Conservation (phyloP, 148 eudicot genomes). For the Cornus suecica region DNA sequence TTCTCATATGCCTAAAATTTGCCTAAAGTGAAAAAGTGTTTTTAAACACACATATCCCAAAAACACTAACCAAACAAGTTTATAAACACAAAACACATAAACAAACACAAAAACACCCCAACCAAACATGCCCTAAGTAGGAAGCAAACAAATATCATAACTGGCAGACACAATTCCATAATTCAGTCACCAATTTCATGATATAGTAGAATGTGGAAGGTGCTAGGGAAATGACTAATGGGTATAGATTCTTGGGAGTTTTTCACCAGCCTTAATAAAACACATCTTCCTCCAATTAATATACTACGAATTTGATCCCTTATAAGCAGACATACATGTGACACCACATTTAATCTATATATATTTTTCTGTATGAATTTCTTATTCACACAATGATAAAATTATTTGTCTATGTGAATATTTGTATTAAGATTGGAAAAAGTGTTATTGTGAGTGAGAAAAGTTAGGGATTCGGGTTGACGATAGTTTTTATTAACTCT, state of each 20-base stretch:
- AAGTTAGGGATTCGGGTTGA: no score
- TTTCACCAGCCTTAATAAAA: not conserved
- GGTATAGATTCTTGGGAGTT: not conserved
- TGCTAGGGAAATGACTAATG: not conserved
- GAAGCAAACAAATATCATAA: not conserved
- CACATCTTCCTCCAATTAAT: not conserved
- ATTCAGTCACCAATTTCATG: constrained; percentile 6
- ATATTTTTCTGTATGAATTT: not conserved
- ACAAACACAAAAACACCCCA: no score
- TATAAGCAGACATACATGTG: not conserved
- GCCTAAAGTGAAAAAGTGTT: no score
- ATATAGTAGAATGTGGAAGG: constrained; percentile 7
- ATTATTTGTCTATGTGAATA: no score
- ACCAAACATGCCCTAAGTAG: no score
- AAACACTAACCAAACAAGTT: no score
- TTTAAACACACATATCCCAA: no score
- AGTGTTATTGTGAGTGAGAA: constrained; percentile 8
- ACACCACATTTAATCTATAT: not conserved
- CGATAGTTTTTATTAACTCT: no score
- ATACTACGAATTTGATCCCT: not conserved
- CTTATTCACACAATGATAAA: no score
- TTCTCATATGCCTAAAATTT: no score
- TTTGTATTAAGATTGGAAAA: no score
- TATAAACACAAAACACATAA: no score
- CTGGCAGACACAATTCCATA: not conserved